A percentile compares a stretch with the other conserved stretches of the same genome.
Conservation (phyloP, 2,329 filamentous ascomycete species). For the Chaetomium sp. region DNA sequence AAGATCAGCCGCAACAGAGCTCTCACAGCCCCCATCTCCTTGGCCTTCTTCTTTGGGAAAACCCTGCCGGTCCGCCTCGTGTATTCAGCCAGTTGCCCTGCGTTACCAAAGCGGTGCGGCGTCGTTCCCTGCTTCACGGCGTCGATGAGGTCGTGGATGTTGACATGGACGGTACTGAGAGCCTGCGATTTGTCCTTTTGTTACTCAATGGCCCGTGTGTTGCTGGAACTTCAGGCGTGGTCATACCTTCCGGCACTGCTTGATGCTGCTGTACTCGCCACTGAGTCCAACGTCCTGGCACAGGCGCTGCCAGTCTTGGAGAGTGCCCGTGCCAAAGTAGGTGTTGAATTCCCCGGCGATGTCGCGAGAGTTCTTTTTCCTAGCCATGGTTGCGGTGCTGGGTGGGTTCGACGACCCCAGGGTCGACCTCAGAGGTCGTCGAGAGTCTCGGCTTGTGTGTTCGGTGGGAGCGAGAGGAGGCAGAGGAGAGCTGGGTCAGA, state of each 20-base stretch:
- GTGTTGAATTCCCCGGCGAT: slow-evolving; percentile 34
- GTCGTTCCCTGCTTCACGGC: slow-evolving; percentile 34
- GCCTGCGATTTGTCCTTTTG: slow-evolving; percentile 39
- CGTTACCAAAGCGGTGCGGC: slow-evolving; percentile 41
- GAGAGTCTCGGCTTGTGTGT: too few relatives aligned
- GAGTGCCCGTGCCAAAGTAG: slow-evolving; percentile 40
- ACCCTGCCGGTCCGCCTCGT: slow-evolving; percentile 42
- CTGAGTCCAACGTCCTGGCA: slow-evolving; percentile 48
- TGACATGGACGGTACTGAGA: slow-evolving; percentile 48
- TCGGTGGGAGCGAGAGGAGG: neutral
- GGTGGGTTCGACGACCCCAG: too few relatives aligned
- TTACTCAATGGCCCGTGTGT: neutral
- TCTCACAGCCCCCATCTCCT: slow-evolving; percentile 45
- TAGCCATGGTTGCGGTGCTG: slow-evolving; percentile 14
- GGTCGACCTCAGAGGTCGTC: neutral
- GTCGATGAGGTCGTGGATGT: slow-evolving; percentile 52
- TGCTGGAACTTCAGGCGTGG: neutral
- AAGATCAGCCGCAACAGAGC: slow-evolving; percentile 43
- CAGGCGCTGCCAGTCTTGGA: slow-evolving; percentile 50
- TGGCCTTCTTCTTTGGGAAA: slow-evolving; percentile 51
- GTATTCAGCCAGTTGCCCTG: slow-evolving; percentile 42
- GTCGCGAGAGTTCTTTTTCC: slow-evolving; percentile 22
- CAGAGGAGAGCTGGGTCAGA: neutral
- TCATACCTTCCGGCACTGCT: slow-evolving; percentile 48
- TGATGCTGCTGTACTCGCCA: slow-evolving; percentile 46